Evolutionary conservation across 352 stramenopile species (phyloP).

Genomic region (Stephanocyclus meneghinianus): DNA sequence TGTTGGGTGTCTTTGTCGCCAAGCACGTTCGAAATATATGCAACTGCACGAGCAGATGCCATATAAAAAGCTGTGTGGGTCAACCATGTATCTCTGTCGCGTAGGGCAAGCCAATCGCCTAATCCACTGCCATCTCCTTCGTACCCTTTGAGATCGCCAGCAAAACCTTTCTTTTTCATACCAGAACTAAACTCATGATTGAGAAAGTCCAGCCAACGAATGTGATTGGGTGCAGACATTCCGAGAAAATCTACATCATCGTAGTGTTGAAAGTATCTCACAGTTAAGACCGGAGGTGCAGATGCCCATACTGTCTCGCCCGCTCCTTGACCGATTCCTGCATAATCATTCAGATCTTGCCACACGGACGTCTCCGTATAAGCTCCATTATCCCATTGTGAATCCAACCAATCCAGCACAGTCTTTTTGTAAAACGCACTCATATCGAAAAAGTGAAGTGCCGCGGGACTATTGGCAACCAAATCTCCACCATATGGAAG

Average conservation of each 20-base stretch:
- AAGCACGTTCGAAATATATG: constrained; percentile 40
- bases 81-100: constrained; percentile 35
- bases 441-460: constrained; percentile 25
- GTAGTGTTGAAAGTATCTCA: constrained; percentile 50
- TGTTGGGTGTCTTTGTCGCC: constrained; percentile 11
- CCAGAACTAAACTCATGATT: constrained; percentile 27
- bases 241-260: constrained; percentile 34
- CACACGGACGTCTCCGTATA: constrained; percentile 41
- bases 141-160: constrained; percentile 16
- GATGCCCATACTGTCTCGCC: constrained; percentile 47
- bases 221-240: constrained; percentile 28
- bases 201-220: constrained; percentile 34
- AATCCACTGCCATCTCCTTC: constrained; percentile 20
- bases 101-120: constrained; percentile 48
- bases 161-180: constrained; percentile 41
- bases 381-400: constrained; percentile 45
- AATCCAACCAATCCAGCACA: constrained; percentile 41
- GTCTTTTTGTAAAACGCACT: constrained; percentile 52
- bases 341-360: constrained; percentile 47
- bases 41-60: constrained; percentile 33
- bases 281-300: constrained; percentile 37
- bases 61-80: constrained; percentile 52
- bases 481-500: constrained; percentile 32
- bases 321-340: constrained; percentile 34
- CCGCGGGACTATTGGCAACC: constrained; percentile 9